Base-by-base conservation (phyloP, 2,329 filamentous ascomycete genomes). In the Beauveria medogensis region DNA sequence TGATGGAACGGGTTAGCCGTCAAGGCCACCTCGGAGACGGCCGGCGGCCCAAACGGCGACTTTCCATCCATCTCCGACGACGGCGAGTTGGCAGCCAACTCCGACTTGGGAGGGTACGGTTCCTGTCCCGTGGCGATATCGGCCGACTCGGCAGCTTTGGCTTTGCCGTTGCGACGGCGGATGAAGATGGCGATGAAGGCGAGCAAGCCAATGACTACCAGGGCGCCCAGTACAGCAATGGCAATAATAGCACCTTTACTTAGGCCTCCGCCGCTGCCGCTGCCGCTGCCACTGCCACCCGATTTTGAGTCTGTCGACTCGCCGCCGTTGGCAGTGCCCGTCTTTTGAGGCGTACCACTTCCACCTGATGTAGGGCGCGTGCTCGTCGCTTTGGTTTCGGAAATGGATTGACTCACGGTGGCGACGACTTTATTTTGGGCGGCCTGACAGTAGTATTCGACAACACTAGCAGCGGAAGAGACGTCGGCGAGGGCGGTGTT, bases 371-470 rank as follows among this genome's bases (percentile, higher is more conserved):
- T 40, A 8, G 37, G 51, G 4, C 55, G 50, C 47, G 55, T 52
- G 26, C 18, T 20, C 9, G 56, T 60, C 6, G 44, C 48, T 7
- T 59, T 55, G 20, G 20, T 55, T 52, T 62, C 50, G 40, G 56
- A 48, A 16, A 62, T 64, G 4, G 77, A 76, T 18, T 73, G 71
- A 2, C 70, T 74, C 1, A 79, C 69, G 0, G 75, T 75, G 2
- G 69, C 69, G 9, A 75, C 69, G 1, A 73, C 69, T 50, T 75
- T 65, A 5, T 69, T 74, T 55, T 69, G 71, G 0, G 75, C 78
- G 3, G 77, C 78, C 60, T 71, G 75, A 65, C 78, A 80, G 65
- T 79, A 80, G 52, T 71, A 67, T 58, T 75, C 68, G 61, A 75
- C 75, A 0, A 80, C 71, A 26, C 59, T 57, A 6, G 78, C 54